A percentile compares a stretch with the other conserved stretches of the same genome.
phyloP scores from a whole-genome alignment of 371 early-diverging fungal genomes.

The Basidiobolus meristosporus region DNA sequence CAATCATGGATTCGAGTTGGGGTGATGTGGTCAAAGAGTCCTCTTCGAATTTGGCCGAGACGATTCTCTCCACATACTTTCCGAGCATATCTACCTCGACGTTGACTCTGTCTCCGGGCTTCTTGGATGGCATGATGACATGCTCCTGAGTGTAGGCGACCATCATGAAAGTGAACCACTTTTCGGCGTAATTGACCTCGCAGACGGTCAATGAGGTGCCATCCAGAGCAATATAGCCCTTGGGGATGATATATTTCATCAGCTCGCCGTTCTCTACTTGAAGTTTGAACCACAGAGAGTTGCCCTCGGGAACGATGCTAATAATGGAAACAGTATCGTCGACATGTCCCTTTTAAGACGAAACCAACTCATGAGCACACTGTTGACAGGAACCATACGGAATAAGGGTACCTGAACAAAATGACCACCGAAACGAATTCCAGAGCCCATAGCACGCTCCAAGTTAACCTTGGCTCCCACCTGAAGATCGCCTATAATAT shows the following conservation, averaged over 20 bases:
- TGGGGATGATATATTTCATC: conserved; percentile 75
- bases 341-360: conserved; percentile 68
- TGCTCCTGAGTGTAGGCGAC: conserved; percentile 79
- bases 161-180: conserved; percentile 83
- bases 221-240: conserved; percentile 85
- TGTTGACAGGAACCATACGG: not conserved
- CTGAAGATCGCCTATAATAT: conserved; percentile 38
- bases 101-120: conserved; percentile 64
- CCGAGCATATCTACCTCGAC: conserved; percentile 94
- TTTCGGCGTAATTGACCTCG: conserved; percentile 35
- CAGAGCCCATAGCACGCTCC: conserved; percentile 78
- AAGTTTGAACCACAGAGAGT: conserved; percentile 70
- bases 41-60: conserved; percentile 27
- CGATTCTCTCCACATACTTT: conserved; percentile 77
- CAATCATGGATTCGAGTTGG: conserved; percentile 2
- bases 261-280: conserved; percentile 31
- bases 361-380: not conserved
- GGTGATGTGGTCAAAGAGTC: not conserved
- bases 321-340: conserved; percentile 65
- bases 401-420: conserved; percentile 53
- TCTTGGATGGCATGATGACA: conserved; percentile 62
- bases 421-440: conserved; percentile 87
- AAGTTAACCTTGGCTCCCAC: conserved; percentile 71
- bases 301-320: conserved; percentile 62
- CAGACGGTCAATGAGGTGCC: conserved; percentile 89